These are phyloP conservation scores for Parietaria judaica DNA, from an alignment of 306 rosid species.

Conservation along the genomic window DNA sequence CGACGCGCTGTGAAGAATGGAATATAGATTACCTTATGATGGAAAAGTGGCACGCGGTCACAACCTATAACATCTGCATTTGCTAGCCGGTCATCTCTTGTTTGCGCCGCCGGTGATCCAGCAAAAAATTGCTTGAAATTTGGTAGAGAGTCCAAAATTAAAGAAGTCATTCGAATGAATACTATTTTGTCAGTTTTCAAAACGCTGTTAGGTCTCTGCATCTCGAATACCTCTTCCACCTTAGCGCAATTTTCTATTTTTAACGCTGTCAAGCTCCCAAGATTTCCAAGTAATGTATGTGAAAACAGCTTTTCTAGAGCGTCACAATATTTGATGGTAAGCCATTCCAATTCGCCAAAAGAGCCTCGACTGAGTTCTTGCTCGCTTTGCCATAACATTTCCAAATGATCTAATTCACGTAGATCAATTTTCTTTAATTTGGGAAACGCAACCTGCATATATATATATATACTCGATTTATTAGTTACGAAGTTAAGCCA, in stretches of 20 bases:
- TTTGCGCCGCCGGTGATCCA: too few species aligned
- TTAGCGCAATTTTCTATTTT: neutral
- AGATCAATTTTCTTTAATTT: constrained; percentile 13
- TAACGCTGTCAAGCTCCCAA: constrained; percentile 8
- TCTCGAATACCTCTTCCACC: constrained; percentile 8
- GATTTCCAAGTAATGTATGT: neutral
- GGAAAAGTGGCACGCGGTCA: too few species aligned
- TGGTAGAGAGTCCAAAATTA: neutral
- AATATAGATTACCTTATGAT: too few species aligned
- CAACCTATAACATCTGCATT: too few species aligned
- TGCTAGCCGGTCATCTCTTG: too few species aligned
- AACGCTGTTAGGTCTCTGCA: neutral
- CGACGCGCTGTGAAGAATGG: too few species aligned
- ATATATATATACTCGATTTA: neutral
- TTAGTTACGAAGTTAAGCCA: too few species aligned
- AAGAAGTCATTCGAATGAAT: neutral
- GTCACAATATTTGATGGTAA: too few species aligned
- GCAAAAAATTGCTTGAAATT: neutral
- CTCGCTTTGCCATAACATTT: constrained; percentile 8
- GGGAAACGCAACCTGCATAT: constrained; percentile 3
- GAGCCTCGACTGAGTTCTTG: neutral
- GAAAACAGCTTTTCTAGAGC: too few species aligned
- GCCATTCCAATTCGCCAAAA: constrained; percentile 3
- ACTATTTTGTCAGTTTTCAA: too few species aligned
- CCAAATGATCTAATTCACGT: neutral